These are phyloP conservation scores for Boletus subparvulus DNA, from an alignment of 768 basidiomycete species.

Conservation along the genomic window DNA sequence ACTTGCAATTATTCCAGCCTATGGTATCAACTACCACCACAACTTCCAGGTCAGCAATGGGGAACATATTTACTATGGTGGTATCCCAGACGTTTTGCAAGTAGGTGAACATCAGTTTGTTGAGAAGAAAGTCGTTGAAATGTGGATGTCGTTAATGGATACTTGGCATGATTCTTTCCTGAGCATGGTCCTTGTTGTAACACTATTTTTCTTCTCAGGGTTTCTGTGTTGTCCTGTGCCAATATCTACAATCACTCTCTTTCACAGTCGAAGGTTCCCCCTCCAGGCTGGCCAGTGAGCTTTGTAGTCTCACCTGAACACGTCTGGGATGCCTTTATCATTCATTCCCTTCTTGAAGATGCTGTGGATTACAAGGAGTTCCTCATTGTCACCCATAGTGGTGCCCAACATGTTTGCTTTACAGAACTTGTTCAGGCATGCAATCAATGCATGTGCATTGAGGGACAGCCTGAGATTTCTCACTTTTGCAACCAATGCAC, in stretches of 20 bases:
- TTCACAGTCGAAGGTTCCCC: not conserved
- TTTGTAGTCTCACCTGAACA: not conserved
- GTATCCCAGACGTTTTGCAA: too few relatives aligned
- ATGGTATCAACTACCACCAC: too few relatives aligned
- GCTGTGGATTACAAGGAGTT: not conserved
- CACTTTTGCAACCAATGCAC: slow-evolving; percentile 11
- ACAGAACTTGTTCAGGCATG: not conserved
- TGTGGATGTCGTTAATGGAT: not conserved
- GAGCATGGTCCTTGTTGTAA: accelerated
- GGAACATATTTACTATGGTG: too few relatives aligned
- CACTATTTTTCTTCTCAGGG: too few relatives aligned
- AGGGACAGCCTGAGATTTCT: not conserved
- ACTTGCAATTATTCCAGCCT: too few relatives aligned
- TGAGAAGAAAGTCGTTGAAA: not conserved
- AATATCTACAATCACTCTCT: not conserved
- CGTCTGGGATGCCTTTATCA: not conserved
- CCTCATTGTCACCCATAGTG: not conserved
- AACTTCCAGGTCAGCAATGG: too few relatives aligned
- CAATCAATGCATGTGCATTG: not conserved
- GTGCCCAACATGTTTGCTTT: not conserved
- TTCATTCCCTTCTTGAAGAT: slow-evolving; percentile 6
- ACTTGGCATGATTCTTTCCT: too few relatives aligned
- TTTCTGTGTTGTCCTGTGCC: not conserved
- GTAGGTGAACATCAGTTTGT: not conserved
- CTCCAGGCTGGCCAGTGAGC: not conserved